Conservation (phyloP, 1,139 yeast genomes). For the Diutina ranongensis region DNA sequence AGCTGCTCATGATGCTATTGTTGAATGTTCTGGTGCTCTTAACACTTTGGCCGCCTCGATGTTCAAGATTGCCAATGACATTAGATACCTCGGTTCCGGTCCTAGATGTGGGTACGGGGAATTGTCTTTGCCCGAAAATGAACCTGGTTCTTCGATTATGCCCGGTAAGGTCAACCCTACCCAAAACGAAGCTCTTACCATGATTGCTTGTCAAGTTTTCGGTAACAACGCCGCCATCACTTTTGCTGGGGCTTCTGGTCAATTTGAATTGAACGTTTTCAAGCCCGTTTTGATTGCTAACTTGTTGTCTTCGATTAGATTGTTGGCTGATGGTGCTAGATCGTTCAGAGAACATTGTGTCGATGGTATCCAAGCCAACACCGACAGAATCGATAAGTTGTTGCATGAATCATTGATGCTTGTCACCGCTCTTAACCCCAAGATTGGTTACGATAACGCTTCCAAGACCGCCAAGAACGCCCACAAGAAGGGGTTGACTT, state of each 20-base stretch:
- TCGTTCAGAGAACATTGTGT: constrained; percentile 94
- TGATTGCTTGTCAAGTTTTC: constrained; percentile 95
- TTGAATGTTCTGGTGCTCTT: constrained; percentile 94
- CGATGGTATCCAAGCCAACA: constrained; percentile 86
- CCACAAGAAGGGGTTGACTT: constrained; percentile 92
- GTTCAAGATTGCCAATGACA: constrained; percentile 94
- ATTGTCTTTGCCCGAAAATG: constrained; percentile 89
- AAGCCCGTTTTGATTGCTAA: constrained; percentile 92
- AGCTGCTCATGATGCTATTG: constrained; percentile 97
- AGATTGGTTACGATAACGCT: constrained; percentile 95
- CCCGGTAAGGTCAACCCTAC: constrained; percentile 99
- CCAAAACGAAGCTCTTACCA: constrained; percentile 96
- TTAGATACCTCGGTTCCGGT: constrained; percentile 95
- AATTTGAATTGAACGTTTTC: constrained; percentile 95
- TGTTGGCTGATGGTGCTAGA: constrained; percentile 77
- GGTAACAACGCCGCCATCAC: constrained; percentile 95
- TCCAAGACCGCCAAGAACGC: constrained; percentile 98
- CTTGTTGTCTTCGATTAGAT: constrained; percentile 75
- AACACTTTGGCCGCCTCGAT: constrained; percentile 90
- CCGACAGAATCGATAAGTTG: constrained; percentile 72
- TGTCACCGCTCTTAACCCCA: constrained; percentile 96
- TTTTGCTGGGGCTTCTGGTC: constrained; percentile 97
- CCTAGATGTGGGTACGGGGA: constrained; percentile 99
- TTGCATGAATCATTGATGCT: constrained; percentile 93
- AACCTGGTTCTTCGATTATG: constrained; percentile 98